Conservation (phyloP, 1,284 basidiomycete species). For the Schizophyllum amplum region DNA sequence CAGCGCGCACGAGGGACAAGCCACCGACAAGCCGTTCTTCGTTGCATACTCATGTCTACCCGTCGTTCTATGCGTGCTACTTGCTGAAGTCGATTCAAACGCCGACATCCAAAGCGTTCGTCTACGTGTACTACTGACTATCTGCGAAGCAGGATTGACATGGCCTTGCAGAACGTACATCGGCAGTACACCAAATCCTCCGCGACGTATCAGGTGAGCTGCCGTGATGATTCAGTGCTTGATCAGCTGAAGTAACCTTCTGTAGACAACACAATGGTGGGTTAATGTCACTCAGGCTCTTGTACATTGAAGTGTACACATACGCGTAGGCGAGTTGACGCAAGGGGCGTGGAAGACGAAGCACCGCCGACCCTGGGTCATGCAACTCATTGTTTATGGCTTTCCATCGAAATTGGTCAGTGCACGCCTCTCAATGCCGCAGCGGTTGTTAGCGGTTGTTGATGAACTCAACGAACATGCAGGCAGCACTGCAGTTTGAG, state of each 20-base stretch:
- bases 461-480: not conserved
- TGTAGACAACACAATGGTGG: slow-evolving; percentile 81
- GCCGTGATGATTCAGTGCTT: not conserved
- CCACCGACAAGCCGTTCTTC: slow-evolving; percentile 21
- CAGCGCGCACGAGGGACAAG: not conserved
- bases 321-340: slow-evolving; percentile 46
- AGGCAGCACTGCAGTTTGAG: slow-evolving; percentile 81
- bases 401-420: slow-evolving; percentile 73
- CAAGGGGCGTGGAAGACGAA: slow-evolving; percentile 74
- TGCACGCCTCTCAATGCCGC: too few relatives aligned
- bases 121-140: slow-evolving; percentile 9
- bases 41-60: slow-evolving; percentile 50
- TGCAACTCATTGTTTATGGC: slow-evolving; percentile 85
- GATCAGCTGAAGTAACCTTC: slow-evolving; percentile 3
- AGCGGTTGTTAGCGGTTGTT: too few relatives aligned
- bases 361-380: slow-evolving; percentile 74
- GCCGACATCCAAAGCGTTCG: slow-evolving; percentile 49
- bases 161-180: slow-evolving; percentile 52
- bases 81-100: slow-evolving; percentile 65
- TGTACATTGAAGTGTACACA: not conserved
- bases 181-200: slow-evolving; percentile 78
- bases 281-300: slow-evolving; percentile 37
- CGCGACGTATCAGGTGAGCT: slow-evolving; percentile 52
- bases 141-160: slow-evolving; percentile 4
- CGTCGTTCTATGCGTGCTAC: slow-evolving; percentile 86